Conservation (phyloP, 1,284 basidiomycete species). For the Ustilago nuda region DNA sequence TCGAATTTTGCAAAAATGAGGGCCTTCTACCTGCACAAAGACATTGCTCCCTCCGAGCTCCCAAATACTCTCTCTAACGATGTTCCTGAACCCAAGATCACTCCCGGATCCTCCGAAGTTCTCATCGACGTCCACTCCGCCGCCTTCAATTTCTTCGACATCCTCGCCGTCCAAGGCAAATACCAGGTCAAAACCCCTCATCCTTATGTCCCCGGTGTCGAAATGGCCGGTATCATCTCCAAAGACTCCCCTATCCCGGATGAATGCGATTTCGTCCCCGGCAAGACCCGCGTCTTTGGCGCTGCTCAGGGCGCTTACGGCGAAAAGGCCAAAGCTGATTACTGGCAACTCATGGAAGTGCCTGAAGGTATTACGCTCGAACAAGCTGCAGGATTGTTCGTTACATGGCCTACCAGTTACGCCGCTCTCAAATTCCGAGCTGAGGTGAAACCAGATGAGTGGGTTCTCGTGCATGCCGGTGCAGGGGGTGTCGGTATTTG, state of each 20-base stretch:
- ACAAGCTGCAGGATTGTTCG: slow-evolving; percentile 73
- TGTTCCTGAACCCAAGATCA: slow-evolving; percentile 48
- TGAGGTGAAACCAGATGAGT: slow-evolving; percentile 56
- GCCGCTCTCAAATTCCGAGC: slow-evolving; percentile 59
- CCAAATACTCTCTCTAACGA: slow-evolving; percentile 46
- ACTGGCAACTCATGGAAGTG: slow-evolving; percentile 74
- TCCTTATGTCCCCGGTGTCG: slow-evolving; percentile 64
- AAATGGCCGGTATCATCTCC: slow-evolving; percentile 86
- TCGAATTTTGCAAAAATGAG: slow-evolving; percentile 40
- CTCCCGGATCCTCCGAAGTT: slow-evolving; percentile 51
- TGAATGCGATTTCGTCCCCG: slow-evolving; percentile 82
- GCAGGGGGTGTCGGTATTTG: slow-evolving; percentile 85
- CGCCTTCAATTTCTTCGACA: slow-evolving; percentile 64
- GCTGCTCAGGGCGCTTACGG: slow-evolving; percentile 83
- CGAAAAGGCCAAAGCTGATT: slow-evolving; percentile 71
- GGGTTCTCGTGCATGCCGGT: slow-evolving; percentile 62
- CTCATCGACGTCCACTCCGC: slow-evolving; percentile 71
- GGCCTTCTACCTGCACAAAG: slow-evolving; percentile 60
- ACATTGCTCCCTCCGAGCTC: slow-evolving; percentile 57
- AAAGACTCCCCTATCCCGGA: slow-evolving; percentile 81
- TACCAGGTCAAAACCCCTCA: slow-evolving; percentile 64
- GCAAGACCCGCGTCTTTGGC: slow-evolving; percentile 89
- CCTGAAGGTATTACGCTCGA: slow-evolving; percentile 77
- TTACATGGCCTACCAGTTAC: slow-evolving; percentile 66
- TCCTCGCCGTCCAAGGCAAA: slow-evolving; percentile 61